Evolutionary conservation across 2,329 filamentous ascomycete species (phyloP).

Genomic region (Arthrobotrys conoides): DNA sequence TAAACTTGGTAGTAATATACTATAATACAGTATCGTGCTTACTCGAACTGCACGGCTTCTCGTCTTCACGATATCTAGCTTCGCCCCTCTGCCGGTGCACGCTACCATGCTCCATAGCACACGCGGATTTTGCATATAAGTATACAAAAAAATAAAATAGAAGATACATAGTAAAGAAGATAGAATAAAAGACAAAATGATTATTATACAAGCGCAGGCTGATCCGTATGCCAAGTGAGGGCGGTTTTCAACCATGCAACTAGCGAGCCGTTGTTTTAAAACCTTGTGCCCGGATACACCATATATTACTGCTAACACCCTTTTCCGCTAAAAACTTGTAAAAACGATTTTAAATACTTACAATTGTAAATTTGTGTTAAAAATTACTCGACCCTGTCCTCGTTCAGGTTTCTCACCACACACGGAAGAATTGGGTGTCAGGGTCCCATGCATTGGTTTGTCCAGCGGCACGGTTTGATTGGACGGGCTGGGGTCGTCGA

Average conservation of each 20-base stretch:
- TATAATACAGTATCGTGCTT: not conserved
- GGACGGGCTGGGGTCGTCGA: constrained; percentile 34
- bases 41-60: not conserved
- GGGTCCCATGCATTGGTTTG: constrained; percentile 45
- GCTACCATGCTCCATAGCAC: constrained; percentile 23
- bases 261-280: constrained; percentile 61
- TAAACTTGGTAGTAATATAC: too few relatives aligned
- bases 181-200: too few relatives aligned
- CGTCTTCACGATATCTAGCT: constrained; percentile 1
- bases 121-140: constrained; percentile 47
- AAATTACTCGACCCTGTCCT: constrained; percentile 45
- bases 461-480: constrained; percentile 26
- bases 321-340: constrained; percentile 53
- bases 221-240: constrained; percentile 33
- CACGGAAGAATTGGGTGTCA: constrained; percentile 56
- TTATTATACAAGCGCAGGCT: constrained; percentile 1
- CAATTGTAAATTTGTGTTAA: constrained; percentile 54
- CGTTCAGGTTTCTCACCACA: constrained; percentile 48
- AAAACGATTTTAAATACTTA: constrained; percentile 52
- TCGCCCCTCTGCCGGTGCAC: not conserved
- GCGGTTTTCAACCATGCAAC: constrained; percentile 54
- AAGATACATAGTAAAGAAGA: not conserved
- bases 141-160: too few relatives aligned
- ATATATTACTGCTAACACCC: constrained; percentile 47
- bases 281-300: constrained; percentile 58